A percentile compares a stretch with the other conserved stretches of the same genome.
Conservation (phyloP, 768 basidiomycete genomes). For the Paxillus ammoniavirescens region DNA sequence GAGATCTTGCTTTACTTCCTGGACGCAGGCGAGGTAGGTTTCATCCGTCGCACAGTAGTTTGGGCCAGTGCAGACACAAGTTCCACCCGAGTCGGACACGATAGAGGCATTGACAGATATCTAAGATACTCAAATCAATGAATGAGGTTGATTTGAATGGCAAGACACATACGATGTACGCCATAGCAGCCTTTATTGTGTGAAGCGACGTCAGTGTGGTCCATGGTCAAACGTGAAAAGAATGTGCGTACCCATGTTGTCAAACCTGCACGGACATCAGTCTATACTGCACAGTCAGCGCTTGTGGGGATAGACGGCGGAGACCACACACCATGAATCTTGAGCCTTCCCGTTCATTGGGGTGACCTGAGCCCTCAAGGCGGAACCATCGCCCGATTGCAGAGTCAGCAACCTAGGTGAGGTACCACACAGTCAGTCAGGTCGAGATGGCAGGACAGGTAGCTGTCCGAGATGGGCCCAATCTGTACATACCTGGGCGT, state of each 20-base stretch:
- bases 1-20: conserved; percentile 67
- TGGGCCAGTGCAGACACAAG: conserved; percentile 67
- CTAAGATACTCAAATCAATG: conserved; percentile 33
- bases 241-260: conserved; percentile 72
- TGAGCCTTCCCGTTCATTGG: conserved; percentile 60
- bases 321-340: conserved; percentile 49
- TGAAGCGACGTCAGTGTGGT: conserved; percentile 2
- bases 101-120: conserved; percentile 87
- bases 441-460: neutral
- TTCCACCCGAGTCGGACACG: conserved; percentile 72
- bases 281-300: conserved; percentile 39
- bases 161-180: conserved; percentile 63
- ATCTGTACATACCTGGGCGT: conserved; percentile 33
- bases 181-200: conserved; percentile 64
- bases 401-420: conserved; percentile 38
- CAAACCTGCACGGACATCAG: conserved; percentile 74
- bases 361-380: conserved; percentile 68
- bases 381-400: conserved; percentile 64
- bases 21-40: conserved; percentile 55
- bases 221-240: neutral
- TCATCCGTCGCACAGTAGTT: conserved; percentile 55
- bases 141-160: neutral
- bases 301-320: neutral
- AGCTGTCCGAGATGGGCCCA: neutral
- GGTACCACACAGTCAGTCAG: neutral